Conservation (phyloP, 305 asterid genomes). For the Ajuga reptans region DNA sequence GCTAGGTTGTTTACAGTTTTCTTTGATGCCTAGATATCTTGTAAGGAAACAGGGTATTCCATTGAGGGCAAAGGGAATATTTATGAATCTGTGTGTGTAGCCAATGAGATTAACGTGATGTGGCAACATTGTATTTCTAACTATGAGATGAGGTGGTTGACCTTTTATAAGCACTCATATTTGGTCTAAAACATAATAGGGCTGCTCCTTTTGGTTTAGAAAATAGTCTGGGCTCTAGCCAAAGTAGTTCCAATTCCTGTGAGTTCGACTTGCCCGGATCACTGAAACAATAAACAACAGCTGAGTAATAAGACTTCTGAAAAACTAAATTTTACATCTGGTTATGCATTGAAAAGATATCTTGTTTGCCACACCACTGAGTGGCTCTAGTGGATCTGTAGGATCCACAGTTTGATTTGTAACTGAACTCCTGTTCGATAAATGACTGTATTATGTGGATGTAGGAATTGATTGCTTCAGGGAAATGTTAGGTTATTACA, state of each 20-base stretch:
- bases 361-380: not conserved
- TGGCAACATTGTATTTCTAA: not conserved
- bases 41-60: not conserved
- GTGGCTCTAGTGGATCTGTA: not conserved
- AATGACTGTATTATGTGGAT: not conserved
- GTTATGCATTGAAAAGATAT: not conserved
- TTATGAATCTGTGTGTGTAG: not conserved
- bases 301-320: not conserved
- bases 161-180: not conserved
- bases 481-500: not conserved
- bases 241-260: not conserved
- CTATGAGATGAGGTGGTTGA: not conserved
- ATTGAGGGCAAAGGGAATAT: not conserved
- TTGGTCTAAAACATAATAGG: not conserved
- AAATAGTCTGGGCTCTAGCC: not conserved
- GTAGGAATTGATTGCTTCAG: not conserved
- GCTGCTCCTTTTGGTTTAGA: not conserved
- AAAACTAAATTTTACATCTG: constrained; percentile 11
- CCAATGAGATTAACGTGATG: not conserved
- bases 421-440: not conserved
- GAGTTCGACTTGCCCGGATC: not conserved
- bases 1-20: not conserved
- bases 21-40: not conserved
- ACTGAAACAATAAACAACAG: not conserved
- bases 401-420: not conserved